phyloP scores from a whole-genome alignment of 805 yeast species.

The Starmerella asiatica region DNA sequence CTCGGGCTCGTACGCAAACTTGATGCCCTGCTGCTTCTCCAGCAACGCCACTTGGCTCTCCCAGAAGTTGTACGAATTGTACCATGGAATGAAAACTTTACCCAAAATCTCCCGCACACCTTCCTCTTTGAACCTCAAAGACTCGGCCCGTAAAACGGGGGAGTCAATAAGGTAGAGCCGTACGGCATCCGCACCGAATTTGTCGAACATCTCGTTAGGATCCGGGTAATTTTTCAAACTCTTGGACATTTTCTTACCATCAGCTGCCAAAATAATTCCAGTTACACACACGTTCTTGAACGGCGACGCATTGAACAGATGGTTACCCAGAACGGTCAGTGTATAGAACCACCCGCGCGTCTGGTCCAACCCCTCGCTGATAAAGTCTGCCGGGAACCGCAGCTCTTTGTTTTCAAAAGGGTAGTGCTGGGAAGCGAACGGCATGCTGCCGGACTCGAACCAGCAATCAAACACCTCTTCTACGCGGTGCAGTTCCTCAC shows the following conservation, averaged over 20 bases:
- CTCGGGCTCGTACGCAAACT: slow-evolving; percentile 57
- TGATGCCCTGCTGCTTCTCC: slow-evolving; percentile 57
- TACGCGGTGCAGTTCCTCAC: slow-evolving; percentile 73
- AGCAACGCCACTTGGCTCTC: slow-evolving; percentile 83
- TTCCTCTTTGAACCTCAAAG: slow-evolving; percentile 92
- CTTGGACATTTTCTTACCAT: slow-evolving; percentile 99
- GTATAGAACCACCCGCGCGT: slow-evolving; percentile 99
- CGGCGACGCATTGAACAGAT: slow-evolving; percentile 82
- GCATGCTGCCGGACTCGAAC: slow-evolving; percentile 99
- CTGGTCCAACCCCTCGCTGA: slow-evolving; percentile 97
- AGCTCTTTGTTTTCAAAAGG: slow-evolving; percentile 79
- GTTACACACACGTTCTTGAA: slow-evolving; percentile 89
- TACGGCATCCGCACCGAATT: slow-evolving; percentile 95
- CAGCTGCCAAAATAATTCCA: slow-evolving; percentile 94
- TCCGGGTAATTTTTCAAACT: slow-evolving; percentile 96
- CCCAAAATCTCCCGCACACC: slow-evolving; percentile 98
- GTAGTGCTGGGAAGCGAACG: slow-evolving; percentile 90
- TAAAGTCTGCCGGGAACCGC: slow-evolving; percentile 93
- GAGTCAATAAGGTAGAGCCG: slow-evolving; percentile 93
- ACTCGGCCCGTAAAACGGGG: slow-evolving; percentile 93
- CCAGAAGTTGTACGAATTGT: slow-evolving; percentile 92
- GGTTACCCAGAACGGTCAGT: slow-evolving; percentile 87
- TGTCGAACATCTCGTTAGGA: slow-evolving; percentile 65
- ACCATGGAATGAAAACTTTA: slow-evolving; percentile 94
- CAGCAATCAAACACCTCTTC: slow-evolving; percentile 99